Evolutionary conservation across 306 rosid species (phyloP).

Genomic region (Echinosophora koreensis): DNA sequence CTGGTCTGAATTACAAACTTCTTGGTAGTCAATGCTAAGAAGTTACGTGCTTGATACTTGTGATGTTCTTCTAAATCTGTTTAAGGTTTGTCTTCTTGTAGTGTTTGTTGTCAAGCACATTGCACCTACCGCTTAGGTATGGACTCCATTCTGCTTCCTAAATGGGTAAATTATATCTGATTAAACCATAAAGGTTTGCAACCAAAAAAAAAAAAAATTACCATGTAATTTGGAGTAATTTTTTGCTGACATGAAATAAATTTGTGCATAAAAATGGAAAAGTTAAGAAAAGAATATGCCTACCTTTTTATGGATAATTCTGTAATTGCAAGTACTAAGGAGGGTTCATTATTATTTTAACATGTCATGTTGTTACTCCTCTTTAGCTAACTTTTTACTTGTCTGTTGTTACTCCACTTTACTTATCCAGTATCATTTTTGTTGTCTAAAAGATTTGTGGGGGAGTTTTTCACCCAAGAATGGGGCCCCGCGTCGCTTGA

Average conservation of each 20-base stretch:
- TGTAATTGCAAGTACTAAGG: not conserved
- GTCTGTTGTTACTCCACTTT: too few species aligned
- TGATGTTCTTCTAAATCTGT: slow-evolving; percentile 46
- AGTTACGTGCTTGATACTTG: slow-evolving; percentile 45
- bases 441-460: too few species aligned
- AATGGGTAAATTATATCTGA: slow-evolving; percentile 18
- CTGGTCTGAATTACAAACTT: slow-evolving; percentile 53
- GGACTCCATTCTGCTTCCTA: slow-evolving; percentile 36
- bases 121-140: slow-evolving; percentile 13
- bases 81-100: slow-evolving; percentile 43
- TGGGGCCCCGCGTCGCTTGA: too few species aligned
- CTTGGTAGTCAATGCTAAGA: slow-evolving; percentile 50
- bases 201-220: not conserved
- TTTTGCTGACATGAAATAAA: slow-evolving; percentile 9
- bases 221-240: not conserved
- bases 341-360: too few species aligned
- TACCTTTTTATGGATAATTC: not conserved
- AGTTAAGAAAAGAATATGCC: not conserved
- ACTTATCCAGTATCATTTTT: too few species aligned
- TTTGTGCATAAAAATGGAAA: not conserved
- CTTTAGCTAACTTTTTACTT: too few species aligned
- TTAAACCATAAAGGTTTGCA: not conserved
- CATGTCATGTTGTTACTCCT: too few species aligned
- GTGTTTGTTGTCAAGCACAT: slow-evolving; percentile 22
- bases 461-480: too few species aligned